A percentile compares a stretch with the other conserved stretches of the same genome.
These are phyloP conservation scores for Cyberlindnera suaveolens DNA, from an alignment of 805 yeast species.

Conservation along the genomic window DNA sequence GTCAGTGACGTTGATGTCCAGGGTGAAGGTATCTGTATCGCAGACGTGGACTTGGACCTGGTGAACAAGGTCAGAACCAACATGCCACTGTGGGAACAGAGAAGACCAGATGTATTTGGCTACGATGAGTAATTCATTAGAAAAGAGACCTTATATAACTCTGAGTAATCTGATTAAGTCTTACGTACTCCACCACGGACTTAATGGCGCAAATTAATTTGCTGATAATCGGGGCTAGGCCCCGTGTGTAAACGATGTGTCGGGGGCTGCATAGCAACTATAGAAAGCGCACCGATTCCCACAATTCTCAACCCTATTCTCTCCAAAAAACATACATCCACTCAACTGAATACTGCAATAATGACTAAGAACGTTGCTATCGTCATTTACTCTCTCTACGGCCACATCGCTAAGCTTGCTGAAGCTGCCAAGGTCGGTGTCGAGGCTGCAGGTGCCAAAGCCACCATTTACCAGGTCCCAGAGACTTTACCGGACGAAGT, in stretches of 20 bases:
- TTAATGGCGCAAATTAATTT: too few relatives aligned
- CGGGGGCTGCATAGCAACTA: not conserved
- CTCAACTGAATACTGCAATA: not conserved
- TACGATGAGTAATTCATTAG: conserved; percentile 11
- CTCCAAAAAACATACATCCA: too few relatives aligned
- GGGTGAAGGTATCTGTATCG: conserved; percentile 43
- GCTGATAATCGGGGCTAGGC: too few relatives aligned
- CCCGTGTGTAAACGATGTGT: too few relatives aligned
- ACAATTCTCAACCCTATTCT: too few relatives aligned
- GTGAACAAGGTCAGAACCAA: conserved; percentile 49
- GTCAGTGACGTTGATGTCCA: conserved; percentile 38
- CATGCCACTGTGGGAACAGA: conserved; percentile 76
- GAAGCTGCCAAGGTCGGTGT: conserved; percentile 62
- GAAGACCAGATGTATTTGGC: conserved; percentile 53
- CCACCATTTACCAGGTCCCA: conserved; percentile 69
- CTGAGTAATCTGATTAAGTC: too few relatives aligned
- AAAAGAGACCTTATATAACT: too few relatives aligned
- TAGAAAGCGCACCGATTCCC: not conserved
- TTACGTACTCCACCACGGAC: too few relatives aligned
- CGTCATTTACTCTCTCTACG: conserved; percentile 74
- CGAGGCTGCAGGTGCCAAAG: conserved; percentile 60
- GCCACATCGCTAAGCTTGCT: conserved; percentile 67
- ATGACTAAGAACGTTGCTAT: conserved; percentile 28
- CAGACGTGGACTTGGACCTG: conserved; percentile 55
- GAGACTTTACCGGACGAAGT: conserved; percentile 68